Conservation (phyloP, 2,329 filamentous ascomycete species). For the Tricladium varicosporioides region DNA sequence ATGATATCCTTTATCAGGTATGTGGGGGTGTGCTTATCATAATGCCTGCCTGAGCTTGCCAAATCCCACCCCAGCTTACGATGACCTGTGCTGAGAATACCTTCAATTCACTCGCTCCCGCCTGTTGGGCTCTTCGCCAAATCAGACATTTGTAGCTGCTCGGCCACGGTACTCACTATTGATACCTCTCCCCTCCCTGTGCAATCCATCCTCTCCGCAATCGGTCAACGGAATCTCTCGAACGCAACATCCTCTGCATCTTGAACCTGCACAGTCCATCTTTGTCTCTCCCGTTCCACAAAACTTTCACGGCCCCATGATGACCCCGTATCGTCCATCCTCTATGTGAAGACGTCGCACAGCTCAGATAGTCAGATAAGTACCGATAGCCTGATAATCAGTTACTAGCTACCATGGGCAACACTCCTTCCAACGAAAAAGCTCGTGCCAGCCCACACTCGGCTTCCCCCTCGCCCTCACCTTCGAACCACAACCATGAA, state of each 20-base stretch:
- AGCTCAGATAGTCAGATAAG: not conserved
- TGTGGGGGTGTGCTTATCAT: too few species aligned
- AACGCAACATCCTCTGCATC: not conserved
- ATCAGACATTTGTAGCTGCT: too few species aligned
- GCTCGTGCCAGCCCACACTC: slow-evolving; percentile 36
- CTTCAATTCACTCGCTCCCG: too few species aligned
- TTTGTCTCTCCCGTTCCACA: slow-evolving; percentile 3
- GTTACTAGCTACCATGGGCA: slow-evolving; percentile 40
- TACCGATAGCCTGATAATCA: not conserved
- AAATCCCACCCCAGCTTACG: too few species aligned
- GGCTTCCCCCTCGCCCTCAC: slow-evolving; percentile 28
- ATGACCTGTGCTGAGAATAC: not conserved
- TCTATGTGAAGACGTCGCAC: slow-evolving; percentile 13
- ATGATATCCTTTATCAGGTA: too few species aligned
- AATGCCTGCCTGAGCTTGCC: too few species aligned
- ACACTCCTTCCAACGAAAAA: slow-evolving; percentile 40
- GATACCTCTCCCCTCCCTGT: too few species aligned
- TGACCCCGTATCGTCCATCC: not conserved
- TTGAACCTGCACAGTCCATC: too few species aligned
- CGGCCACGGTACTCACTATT: too few species aligned
- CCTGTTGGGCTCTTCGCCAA: too few species aligned
- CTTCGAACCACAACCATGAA: slow-evolving; percentile 30
- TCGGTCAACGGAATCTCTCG: too few species aligned
- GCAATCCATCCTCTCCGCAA: too few species aligned
- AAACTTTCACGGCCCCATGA: slow-evolving; percentile 4